Base-by-base conservation (phyloP, 129 eudicot species). In the Chrysanthemum makinoi region DNA sequence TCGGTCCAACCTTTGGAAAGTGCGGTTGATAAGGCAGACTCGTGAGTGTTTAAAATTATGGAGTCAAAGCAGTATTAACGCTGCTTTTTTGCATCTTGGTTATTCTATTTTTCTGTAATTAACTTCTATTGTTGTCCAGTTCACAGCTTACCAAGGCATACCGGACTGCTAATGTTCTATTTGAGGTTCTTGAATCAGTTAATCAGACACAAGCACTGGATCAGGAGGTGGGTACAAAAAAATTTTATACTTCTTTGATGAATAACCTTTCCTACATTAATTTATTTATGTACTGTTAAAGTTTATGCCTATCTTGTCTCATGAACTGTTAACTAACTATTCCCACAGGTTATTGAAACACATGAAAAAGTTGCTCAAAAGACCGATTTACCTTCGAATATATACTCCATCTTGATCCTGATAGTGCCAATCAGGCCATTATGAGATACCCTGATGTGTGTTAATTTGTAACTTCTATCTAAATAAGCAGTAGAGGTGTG, bases 21-120 rank as follows among this genome's bases (percentile, higher is more conserved):
- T 95, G 99, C 95, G 61, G 99, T 97, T 72, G 97, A 90, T 54
- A 94, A 90, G 84, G 96, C 97, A 53, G 96, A 95, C 80, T 93
- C 97, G 99, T 90, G 70, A 74, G 96, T 80, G 28, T 58, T 52
- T 55, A 20, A 49, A 15, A 54, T 43, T 46, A 13, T 54, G 5
- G 70, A 80, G 66, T 47, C 46, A 19, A 80, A 44, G 62, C 49
- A 71, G 65, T 47, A 43, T 59, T 57, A 14, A 71, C 24, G 62
- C 60, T 79, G 17, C 44, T 60, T 15, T 66, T 55, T 55, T 9
- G 16, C 69, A 19, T 64, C 28, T 47, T 55, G n/a, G 3, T 51
- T 28, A 58, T 28, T 28, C 63, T 16, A 20, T 52, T 28, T 71
- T 16, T 10, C 24, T 14, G 75, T 63, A 47, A n/a, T 70, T 44